Evolutionary conservation across 148 eudicot genomes (phyloP), one percentile per base, ranked within the genome.

Genomic region (Silene conica): DNA sequence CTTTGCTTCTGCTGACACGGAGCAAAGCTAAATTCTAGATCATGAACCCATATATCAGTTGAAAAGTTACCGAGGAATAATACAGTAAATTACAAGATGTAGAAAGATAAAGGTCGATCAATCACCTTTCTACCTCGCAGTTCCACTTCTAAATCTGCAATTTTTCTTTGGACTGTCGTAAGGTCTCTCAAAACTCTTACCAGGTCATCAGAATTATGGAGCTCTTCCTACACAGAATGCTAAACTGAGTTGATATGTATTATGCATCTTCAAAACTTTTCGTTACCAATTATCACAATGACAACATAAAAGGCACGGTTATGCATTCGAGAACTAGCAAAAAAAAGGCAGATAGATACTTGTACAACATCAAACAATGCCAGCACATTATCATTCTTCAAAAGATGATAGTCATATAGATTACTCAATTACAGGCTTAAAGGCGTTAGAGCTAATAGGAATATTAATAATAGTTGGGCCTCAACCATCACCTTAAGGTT

Each of bases 81-180:
- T 23, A 52, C 73, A 12, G 15, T 23, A 18, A 18, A 12, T 14
- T 9, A 56, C 50, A 50, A 50, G 55, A 12, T 50, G 13, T 50
- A 38, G 21, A 28, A 68, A 41, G 52, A 6, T 14, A 55, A 55
- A 50, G 15, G 70, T 8, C 43, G 48, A 58, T 22, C 0, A 56
- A 61, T 85, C 74, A 95, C 98, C 96, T 95, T 95, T 84, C 98
- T 85, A 45, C 98, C 98, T 84, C 92, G 97, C 77, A 95, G 90
- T 82, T 95, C 98, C 59, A 95, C 98, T 89, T 95, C 97, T 70
- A 92, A 80, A 85, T 95, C 98, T 63, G 97, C 93, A 63, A 92
- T 90, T 77, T 90, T 95, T 79, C 97, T 87, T 76, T 95, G 98
- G 46, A 95, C 98, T 43, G 89, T 80, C 12, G 97, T 90, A 77